Percentiles rank a stretch among this genome's conserved stretches.
phyloP scores from a whole-genome alignment of 331 rosid species.

The Spiraea crenata region DNA sequence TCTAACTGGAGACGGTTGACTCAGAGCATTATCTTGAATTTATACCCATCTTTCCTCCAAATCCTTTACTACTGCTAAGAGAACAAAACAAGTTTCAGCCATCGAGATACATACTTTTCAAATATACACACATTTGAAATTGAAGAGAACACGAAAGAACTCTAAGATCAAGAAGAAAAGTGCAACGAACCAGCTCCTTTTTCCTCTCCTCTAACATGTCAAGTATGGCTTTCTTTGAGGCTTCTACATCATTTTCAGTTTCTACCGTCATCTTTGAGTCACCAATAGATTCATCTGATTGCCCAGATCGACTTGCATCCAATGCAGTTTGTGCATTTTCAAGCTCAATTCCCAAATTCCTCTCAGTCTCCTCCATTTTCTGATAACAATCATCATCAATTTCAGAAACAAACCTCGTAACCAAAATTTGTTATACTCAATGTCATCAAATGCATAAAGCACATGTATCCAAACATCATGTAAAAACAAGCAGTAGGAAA shows the following conservation, averaged over 20 bases:
- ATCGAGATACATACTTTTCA: background rate
- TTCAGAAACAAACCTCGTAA: background rate
- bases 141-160: background rate
- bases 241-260: slow-evolving; percentile 45
- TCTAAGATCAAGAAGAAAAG: slow-evolving; percentile 12
- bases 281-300: slow-evolving; percentile 35
- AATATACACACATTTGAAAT: background rate
- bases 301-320: slow-evolving; percentile 27
- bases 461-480: background rate
- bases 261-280: slow-evolving; percentile 27
- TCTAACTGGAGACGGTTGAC: slow-evolving; percentile 92
- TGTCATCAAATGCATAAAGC: background rate
- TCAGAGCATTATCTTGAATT: slow-evolving; percentile 62
- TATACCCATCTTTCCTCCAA: slow-evolving; percentile 70
- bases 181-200: slow-evolving; percentile 61
- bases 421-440: background rate
- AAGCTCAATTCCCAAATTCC: slow-evolving; percentile 49
- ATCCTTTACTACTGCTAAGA: slow-evolving; percentile 42
- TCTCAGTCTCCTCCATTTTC: slow-evolving; percentile 72
- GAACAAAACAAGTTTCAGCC: slow-evolving; percentile 14
- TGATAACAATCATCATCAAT: slow-evolving; percentile 24
- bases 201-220: slow-evolving; percentile 72
- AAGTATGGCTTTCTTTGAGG: slow-evolving; percentile 34
- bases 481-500: background rate
- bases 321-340: slow-evolving; percentile 37